phyloP scores from a whole-genome alignment of 2,329 filamentous ascomycete species.

The Calonectria pauciramosa region DNA sequence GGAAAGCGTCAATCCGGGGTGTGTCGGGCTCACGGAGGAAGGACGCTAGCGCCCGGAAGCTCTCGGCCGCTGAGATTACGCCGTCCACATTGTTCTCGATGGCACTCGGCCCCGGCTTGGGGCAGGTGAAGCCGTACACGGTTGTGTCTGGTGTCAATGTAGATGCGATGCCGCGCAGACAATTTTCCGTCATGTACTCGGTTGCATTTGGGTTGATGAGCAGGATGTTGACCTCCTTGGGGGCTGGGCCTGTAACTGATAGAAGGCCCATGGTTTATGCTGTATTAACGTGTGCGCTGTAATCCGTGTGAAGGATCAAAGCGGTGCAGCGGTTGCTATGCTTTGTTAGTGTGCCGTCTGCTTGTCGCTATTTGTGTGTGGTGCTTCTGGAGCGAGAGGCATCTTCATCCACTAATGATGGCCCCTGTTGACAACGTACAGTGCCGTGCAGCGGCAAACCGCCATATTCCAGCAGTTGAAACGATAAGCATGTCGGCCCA shows the following conservation, averaged over 20 bases:
- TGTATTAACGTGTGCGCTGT: neutral
- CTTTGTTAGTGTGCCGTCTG: neutral
- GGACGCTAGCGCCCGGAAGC: neutral
- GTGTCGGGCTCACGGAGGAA: neutral
- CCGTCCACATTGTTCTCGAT: slow-evolving; percentile 13
- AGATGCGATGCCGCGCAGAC: neutral
- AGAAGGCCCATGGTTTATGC: neutral
- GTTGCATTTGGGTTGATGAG: slow-evolving; percentile 18
- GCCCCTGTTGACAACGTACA: neutral
- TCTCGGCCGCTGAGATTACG: neutral
- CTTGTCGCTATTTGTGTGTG: neutral
- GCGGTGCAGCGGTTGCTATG: neutral
- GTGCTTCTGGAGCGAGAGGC: neutral
- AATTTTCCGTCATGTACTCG: slow-evolving; percentile 12
- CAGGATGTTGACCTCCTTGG: slow-evolving; percentile 2
- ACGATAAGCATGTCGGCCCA: neutral
- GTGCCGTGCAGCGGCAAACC: neutral
- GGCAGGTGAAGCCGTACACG: slow-evolving; percentile 3
- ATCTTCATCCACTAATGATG: neutral
- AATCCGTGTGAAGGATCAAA: neutral
- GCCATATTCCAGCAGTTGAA: neutral
- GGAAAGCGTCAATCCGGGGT: neutral
- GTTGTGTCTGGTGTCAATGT: neutral
- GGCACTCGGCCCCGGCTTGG: neutral
- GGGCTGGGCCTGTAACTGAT: neutral